Conservation (phyloP, 2,329 filamentous ascomycete species). For the Neonectria neomacrospora region DNA sequence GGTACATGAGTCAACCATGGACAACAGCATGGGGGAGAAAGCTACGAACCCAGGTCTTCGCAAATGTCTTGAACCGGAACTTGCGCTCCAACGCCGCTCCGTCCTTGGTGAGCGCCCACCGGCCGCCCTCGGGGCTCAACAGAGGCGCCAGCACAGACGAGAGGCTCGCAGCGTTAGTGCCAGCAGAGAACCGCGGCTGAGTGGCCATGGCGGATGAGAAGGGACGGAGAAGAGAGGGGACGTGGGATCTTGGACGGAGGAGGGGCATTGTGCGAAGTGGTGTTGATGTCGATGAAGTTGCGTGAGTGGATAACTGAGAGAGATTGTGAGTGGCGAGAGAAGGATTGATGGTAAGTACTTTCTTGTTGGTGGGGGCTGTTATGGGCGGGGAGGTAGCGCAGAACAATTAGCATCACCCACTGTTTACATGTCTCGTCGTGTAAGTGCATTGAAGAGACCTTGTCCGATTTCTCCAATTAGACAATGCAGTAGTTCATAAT, state of each 20-base stretch:
- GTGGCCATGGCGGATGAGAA: constrained; percentile 41
- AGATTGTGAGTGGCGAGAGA: neutral
- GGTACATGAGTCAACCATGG: neutral
- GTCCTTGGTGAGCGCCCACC: constrained; percentile 62
- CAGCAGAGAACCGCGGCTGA: constrained; percentile 56
- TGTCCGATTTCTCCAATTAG: too few relatives aligned
- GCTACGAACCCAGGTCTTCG: constrained; percentile 70
- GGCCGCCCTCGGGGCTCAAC: constrained; percentile 52
- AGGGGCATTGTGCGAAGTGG: constrained; percentile 30
- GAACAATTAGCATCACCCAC: neutral
- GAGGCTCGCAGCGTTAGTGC: constrained; percentile 55
- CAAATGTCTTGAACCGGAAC: constrained; percentile 73
- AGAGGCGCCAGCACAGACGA: constrained; percentile 52
- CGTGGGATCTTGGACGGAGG: constrained; percentile 15
- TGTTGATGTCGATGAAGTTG: constrained; percentile 8
- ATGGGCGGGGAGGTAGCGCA: neutral
- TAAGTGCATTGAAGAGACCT: neutral
- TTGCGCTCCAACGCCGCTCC: constrained; percentile 68
- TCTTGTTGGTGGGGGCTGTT: neutral
- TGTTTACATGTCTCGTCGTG: neutral
- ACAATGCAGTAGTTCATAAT: neutral
- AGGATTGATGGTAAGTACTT: constrained; percentile 1
- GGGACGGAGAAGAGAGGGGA: constrained; percentile 24
- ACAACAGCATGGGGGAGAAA: neutral
- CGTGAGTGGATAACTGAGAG: constrained; percentile 12